Evolutionary conservation across 2,329 filamentous ascomycete genomes (phyloP).

Genomic region (Pyrenochaeta sp.): DNA sequence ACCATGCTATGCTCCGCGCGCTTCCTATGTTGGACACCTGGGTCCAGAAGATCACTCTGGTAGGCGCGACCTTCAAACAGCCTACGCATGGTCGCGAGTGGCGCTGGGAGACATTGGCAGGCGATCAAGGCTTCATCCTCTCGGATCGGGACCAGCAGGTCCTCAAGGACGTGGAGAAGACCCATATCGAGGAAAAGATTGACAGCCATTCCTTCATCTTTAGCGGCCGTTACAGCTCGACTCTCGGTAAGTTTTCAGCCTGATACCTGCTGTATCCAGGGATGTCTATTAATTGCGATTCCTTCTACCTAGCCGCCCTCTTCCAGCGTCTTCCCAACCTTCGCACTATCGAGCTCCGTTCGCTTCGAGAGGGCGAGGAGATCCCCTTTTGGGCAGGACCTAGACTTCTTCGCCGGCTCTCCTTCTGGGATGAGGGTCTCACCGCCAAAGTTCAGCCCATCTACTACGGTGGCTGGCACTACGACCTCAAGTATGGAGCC

Average conservation of each 20-base stretch:
- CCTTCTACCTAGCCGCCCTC: not conserved
- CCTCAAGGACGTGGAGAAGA: too few relatives aligned
- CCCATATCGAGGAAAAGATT: too few relatives aligned
- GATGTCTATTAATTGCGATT: not conserved
- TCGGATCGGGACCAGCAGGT: too few relatives aligned
- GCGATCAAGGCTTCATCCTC: too few relatives aligned
- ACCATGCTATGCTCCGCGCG: too few relatives aligned
- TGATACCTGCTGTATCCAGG: not conserved
- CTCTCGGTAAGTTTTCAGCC: constrained; percentile 9
- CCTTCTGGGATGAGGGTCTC: constrained; percentile 15
- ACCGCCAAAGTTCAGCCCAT: constrained; percentile 13
- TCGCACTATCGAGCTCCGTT: constrained; percentile 13
- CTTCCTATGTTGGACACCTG: too few relatives aligned
- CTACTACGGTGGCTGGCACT: constrained; percentile 29
- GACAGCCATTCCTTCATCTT: constrained; percentile 17
- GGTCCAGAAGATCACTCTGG: too few relatives aligned
- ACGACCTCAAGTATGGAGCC: constrained; percentile 20
- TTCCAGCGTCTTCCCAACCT: constrained; percentile 15
- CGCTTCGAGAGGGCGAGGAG: constrained; percentile 23
- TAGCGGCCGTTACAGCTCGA: constrained; percentile 17
- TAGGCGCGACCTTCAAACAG: too few relatives aligned
- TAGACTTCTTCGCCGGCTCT: constrained; percentile 13
- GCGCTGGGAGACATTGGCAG: too few relatives aligned
- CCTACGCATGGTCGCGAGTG: too few relatives aligned
- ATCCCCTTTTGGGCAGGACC: constrained; percentile 16